phyloP scores from a whole-genome alignment of 139 green algal species.

The Micractinium sp. region DNA sequence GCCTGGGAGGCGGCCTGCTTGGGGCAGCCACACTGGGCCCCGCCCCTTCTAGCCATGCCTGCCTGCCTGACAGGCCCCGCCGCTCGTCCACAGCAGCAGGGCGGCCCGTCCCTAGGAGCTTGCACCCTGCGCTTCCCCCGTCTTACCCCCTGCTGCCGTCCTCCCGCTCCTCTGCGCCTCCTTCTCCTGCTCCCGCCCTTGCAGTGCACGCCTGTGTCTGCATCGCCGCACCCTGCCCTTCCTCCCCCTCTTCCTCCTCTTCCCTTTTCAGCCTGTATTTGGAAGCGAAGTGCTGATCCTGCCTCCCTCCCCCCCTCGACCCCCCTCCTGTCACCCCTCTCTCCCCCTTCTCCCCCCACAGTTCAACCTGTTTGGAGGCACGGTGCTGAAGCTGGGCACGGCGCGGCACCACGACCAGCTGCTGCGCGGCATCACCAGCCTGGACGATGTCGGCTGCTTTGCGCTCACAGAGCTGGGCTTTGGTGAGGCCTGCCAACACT shows the following conservation, averaged over 20 bases:
- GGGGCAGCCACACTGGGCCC: no score
- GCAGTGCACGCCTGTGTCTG: not conserved
- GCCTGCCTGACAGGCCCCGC: no score
- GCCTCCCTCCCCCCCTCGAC: not conserved
- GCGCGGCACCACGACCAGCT: conserved; percentile 77
- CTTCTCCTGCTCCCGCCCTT: no score
- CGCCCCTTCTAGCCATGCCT: no score
- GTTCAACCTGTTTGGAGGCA: conserved; percentile 93
- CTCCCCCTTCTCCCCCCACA: conserved; percentile 48
- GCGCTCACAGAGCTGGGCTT: conserved; percentile 93
- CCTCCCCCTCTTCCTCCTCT: not conserved
- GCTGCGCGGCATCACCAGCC: conserved; percentile 73
- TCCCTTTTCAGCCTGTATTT: conserved; percentile 88
- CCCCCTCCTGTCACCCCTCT: not conserved
- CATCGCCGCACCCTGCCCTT: not conserved
- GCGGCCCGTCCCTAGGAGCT: not conserved
- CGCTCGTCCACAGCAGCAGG: not conserved
- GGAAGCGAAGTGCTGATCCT: conserved; percentile 89
- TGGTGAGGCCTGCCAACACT: conserved; percentile 53
- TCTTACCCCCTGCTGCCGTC: not conserved
- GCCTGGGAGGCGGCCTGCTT: not conserved
- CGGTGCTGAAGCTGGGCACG: conserved; percentile 90
- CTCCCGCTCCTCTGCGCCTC: not conserved
- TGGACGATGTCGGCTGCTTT: conserved; percentile 87
- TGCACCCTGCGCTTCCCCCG: not conserved